Percentiles rank a stretch among this genome's conserved stretches.
Evolutionary conservation across 2,329 filamentous ascomycete genomes (phyloP).

Genomic region (Stachybotrys echinatus): DNA sequence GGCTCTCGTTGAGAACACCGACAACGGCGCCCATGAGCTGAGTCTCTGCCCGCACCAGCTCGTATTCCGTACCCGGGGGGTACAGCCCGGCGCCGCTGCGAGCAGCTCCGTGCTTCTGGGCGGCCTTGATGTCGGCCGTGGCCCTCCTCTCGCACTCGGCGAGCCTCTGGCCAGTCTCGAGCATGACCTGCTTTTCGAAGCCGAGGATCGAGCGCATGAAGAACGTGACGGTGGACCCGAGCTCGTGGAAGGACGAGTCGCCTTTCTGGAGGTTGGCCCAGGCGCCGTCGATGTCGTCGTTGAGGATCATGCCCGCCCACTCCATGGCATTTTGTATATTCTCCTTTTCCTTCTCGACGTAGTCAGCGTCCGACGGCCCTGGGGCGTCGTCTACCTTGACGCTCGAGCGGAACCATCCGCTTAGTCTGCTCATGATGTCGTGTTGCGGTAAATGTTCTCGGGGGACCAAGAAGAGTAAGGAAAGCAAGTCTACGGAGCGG

Average conservation of each 20-base stretch:
- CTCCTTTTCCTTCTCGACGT: constrained; percentile 38
- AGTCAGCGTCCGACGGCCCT: constrained; percentile 18
- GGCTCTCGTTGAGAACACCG: constrained; percentile 82
- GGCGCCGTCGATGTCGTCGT: constrained; percentile 84
- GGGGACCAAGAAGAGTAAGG: not conserved
- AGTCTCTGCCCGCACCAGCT: constrained; percentile 75
- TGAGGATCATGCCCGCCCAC: constrained; percentile 71
- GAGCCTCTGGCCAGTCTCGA: constrained; percentile 68
- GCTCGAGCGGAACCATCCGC: constrained; percentile 46
- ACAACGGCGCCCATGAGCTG: constrained; percentile 88
- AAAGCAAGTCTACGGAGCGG: too few relatives aligned
- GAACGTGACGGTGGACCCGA: constrained; percentile 73
- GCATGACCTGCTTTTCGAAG: constrained; percentile 89
- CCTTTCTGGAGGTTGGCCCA: constrained; percentile 67
- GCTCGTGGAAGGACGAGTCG: constrained; percentile 79
- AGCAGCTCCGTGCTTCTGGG: constrained; percentile 54
- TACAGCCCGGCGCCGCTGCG: constrained; percentile 50
- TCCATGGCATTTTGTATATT: constrained; percentile 56
- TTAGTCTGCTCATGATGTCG: constrained; percentile 39
- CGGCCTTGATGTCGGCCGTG: constrained; percentile 69
- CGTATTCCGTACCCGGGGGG: constrained; percentile 78
- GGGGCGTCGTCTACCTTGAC: constrained; percentile 20
- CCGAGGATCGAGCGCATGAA: constrained; percentile 85
- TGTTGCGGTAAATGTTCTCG: not conserved
- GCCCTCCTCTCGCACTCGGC: constrained; percentile 71